Evolutionary conservation across 768 basidiomycete genomes (phyloP).

Genomic region (Pleurotus cornucopiae): DNA sequence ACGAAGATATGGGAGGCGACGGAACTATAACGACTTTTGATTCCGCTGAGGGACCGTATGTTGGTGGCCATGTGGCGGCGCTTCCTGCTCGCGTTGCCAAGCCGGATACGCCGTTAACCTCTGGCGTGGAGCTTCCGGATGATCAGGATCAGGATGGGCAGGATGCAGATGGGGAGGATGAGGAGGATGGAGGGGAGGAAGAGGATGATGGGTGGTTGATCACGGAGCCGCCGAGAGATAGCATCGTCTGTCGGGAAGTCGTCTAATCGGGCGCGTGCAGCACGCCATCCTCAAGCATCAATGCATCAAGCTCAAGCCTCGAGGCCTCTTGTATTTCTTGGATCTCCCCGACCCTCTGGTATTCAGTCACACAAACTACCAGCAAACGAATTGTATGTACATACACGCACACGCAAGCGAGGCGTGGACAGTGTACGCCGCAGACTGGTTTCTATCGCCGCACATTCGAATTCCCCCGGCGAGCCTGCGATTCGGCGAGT

Average conservation of each 20-base stretch:
- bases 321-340: too few relatives aligned
- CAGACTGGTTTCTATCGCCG: too few relatives aligned
- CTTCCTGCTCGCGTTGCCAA: background rate
- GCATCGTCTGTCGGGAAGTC: conserved; percentile 22
- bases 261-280: conserved; percentile 8
- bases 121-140: background rate
- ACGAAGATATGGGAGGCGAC: background rate
- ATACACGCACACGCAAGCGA: too few relatives aligned
- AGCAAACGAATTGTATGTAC: too few relatives aligned
- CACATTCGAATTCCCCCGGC: too few relatives aligned
- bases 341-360: too few relatives aligned
- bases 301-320: too few relatives aligned
- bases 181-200: conserved; percentile 16
- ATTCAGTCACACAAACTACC: too few relatives aligned
- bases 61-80: background rate
- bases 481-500: too few relatives aligned
- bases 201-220: conserved; percentile 26
- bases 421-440: too few relatives aligned
- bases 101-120: background rate
- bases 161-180: background rate
- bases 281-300: too few relatives aligned
- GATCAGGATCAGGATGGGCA: conserved; percentile 9
- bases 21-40: background rate
- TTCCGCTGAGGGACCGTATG: background rate
- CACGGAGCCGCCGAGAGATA: conserved; percentile 21